Evolutionary conservation across 192 early-diverging fungal genomes (phyloP), one percentile per base, ranked within the genome.

Genomic region (Coemansia sp.): DNA sequence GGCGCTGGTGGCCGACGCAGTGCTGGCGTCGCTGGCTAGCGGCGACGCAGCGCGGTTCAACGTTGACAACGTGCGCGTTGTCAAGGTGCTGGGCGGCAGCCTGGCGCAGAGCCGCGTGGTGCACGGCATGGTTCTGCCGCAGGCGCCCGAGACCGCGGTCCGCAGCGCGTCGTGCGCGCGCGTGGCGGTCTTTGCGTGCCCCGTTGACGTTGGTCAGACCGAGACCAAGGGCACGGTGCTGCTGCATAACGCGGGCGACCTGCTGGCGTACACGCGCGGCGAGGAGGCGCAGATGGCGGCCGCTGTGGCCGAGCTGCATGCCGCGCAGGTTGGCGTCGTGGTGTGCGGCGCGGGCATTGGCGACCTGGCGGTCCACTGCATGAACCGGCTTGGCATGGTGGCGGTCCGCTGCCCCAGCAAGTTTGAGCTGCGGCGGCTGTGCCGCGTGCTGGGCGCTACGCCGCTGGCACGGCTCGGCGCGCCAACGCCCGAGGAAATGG

Each of bases 151-250:
- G 69, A 88, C 89, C 56, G 70, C 80, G 30, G 55, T 84, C 39
- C 81, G 79, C 9, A 76, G 80, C 30, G 91, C 83, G n/a, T 77
- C 65, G 34, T 87, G 90, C 63, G 94, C 91, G 52, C 92, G 93
- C 80, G 85, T 98, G 25, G 95, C 91, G 34, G 87, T 98, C 58
- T 98, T 93, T 68, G 86, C 90, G 13, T 98, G 92, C 70, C 85
- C 91, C 8, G 81, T 98, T 41, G 95, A 98, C 68, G 85, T 93
- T 42, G 78, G 88, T 7, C 85, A 92, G 71, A 98, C 95, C 23
- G 95, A 98, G 71, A 98, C 95, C 35, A 98, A 98, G 86, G 95
- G 95, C 43, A 98, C 95, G 14, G 95, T 98, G 39, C 81, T 98
- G 68, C 91, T 98, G 72, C 88, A 94, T 64, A 95, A 88, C 70